Evolutionary conservation across 257 asterid genomes (phyloP).

Genomic region (Penstemon eatonii): DNA sequence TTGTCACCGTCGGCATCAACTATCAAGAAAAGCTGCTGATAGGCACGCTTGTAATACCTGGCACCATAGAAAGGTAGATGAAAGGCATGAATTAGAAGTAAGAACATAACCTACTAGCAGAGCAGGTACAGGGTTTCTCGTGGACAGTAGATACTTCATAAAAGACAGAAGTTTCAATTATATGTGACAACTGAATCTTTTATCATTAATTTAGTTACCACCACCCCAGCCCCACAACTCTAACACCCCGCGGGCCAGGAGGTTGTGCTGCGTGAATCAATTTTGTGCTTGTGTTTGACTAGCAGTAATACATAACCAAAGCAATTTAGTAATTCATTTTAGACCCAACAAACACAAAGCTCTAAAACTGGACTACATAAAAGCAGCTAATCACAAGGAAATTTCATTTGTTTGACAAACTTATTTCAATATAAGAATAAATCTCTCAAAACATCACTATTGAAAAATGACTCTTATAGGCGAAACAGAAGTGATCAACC

Average conservation of each 20-base stretch:
- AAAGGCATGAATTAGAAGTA: slow-evolving; percentile 18
- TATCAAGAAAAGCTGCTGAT: slow-evolving; percentile 59
- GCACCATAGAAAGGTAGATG: slow-evolving; percentile 25
- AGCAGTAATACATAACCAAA: not conserved
- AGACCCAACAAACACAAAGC: slow-evolving; percentile 9
- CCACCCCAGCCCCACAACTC: too few species aligned
- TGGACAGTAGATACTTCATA: not conserved
- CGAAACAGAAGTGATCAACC: slow-evolving; percentile 10
- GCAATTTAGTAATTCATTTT: slow-evolving; percentile 10
- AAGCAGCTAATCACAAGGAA: not conserved
- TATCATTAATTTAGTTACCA: too few species aligned
- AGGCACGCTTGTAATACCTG: slow-evolving; percentile 85
- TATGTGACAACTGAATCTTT: not conserved
- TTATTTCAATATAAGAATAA: not conserved
- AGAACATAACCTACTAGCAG: slow-evolving; percentile 4
- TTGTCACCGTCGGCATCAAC: slow-evolving; percentile 49
- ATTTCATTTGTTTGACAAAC: not conserved
- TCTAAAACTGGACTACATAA: not conserved
- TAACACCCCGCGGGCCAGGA: not conserved
- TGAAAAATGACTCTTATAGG: slow-evolving; percentile 17
- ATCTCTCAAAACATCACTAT: slow-evolving; percentile 7
- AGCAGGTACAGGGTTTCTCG: not conserved
- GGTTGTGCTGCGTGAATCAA: slow-evolving; percentile 1
- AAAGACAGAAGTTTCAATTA: slow-evolving; percentile 8
- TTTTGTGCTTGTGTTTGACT: slow-evolving; percentile 12